Percentiles rank a stretch among this genome's conserved stretches.
phyloP scores from a whole-genome alignment of 176 grass and related monocot genomes.

The Raddia guianensis region DNA sequence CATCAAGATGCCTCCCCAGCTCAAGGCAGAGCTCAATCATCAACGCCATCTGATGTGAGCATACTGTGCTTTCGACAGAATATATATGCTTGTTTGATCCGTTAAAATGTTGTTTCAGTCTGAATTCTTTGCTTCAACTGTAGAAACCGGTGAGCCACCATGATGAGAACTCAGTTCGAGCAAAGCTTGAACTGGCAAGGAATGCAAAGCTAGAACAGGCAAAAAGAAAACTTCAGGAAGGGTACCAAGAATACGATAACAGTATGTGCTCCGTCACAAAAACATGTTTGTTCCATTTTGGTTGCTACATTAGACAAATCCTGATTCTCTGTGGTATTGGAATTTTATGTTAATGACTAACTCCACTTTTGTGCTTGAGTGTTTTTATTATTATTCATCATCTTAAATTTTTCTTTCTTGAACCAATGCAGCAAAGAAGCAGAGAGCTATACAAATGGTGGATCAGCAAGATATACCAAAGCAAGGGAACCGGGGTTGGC shows the following conservation, averaged over 20 bases:
- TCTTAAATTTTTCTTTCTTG: not conserved
- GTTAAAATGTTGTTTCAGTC: not conserved
- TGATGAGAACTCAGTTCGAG: constrained; percentile 48
- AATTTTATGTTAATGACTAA: not conserved
- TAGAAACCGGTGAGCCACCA: constrained; percentile 34
- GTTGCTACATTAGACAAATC: not conserved
- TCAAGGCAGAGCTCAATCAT: constrained; percentile 40
- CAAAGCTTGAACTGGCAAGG: constrained; percentile 54
- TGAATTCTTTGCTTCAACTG: not conserved
- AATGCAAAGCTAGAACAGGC: constrained; percentile 57
- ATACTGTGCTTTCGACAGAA: not conserved
- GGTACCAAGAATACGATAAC: constrained; percentile 73
- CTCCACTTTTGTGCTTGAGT: not conserved
- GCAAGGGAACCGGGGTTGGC: constrained; percentile 51
- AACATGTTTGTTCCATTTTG: not conserved
- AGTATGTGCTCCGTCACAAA: constrained; percentile 27
- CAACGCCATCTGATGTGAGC: constrained; percentile 52
- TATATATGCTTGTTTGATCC: not conserved
- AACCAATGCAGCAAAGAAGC: constrained; percentile 65
- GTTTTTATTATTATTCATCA: not conserved
- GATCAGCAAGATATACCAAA: constrained; percentile 62
- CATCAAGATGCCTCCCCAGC: constrained; percentile 28
- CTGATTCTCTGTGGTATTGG: not conserved
- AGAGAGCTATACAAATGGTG: constrained; percentile 64
- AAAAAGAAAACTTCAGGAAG: constrained; percentile 72